phyloP scores from a whole-genome alignment of 2,329 filamentous ascomycete species.

The Aspergillus hiratsukae region DNA sequence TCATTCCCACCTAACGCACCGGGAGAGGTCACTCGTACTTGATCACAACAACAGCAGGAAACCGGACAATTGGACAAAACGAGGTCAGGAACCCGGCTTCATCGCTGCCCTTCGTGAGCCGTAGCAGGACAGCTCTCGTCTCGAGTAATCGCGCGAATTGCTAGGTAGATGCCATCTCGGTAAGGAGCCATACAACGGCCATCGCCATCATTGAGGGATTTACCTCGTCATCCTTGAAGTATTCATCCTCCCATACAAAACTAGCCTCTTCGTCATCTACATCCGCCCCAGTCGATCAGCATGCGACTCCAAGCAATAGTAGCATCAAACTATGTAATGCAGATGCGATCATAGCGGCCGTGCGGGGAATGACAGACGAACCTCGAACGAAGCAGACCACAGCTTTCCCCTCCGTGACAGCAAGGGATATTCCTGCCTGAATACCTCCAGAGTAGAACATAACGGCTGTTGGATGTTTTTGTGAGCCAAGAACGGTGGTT shows the following conservation, averaged over 20 bases:
- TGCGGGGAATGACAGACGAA: conserved; percentile 36
- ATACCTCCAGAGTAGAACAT: conserved; percentile 83
- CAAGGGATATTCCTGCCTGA: conserved; percentile 72
- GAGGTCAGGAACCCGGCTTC: conserved; percentile 78
- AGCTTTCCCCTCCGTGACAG: conserved; percentile 69
- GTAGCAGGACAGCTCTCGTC: conserved; percentile 63
- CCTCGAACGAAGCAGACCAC: conserved; percentile 82
- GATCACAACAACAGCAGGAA: conserved; percentile 77
- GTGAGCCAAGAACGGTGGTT: background rate
- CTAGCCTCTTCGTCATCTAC: conserved; percentile 68
- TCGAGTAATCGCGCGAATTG: conserved; percentile 56
- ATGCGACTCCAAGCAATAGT: background rate
- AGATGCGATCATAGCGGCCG: conserved; percentile 2
- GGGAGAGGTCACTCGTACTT: conserved; percentile 46
- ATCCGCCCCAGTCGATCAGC: conserved; percentile 5
- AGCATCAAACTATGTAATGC: background rate
- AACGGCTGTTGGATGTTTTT: conserved; percentile 3
- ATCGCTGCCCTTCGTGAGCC: conserved; percentile 66
- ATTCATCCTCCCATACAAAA: conserved; percentile 67
- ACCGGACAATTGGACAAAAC: conserved; percentile 73
- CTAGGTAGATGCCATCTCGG: conserved; percentile 8
- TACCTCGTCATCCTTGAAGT: conserved; percentile 53
- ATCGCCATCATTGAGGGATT: background rate
- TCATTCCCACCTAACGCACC: background rate
- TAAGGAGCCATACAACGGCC: background rate